A percentile compares a stretch with the other conserved stretches of the same genome.
These are phyloP conservation scores for Graphiopsis chlorocephala DNA, from an alignment of 2,329 filamentous ascomycete genomes.

Conservation along the genomic window DNA sequence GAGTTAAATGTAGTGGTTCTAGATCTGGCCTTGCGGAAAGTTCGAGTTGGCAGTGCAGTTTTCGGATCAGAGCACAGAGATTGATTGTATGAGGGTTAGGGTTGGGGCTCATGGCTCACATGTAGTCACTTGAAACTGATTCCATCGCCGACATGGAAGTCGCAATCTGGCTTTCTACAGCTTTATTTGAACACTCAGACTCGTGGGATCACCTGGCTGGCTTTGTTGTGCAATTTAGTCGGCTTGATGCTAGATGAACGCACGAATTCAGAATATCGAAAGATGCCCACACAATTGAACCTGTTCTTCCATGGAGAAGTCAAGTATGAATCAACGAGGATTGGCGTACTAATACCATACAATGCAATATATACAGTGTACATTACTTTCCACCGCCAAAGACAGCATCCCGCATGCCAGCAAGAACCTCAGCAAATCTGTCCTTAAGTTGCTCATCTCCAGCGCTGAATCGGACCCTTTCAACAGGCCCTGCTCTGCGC, in stretches of 20 bases:
- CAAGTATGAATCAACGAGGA: neutral
- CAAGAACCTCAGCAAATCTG: constrained; percentile 55
- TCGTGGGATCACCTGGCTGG: too few species aligned
- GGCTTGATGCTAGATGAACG: too few species aligned
- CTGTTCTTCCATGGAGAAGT: neutral
- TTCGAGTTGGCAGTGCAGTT: neutral
- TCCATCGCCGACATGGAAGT: too few species aligned
- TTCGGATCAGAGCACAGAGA: neutral
- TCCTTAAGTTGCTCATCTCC: constrained; percentile 30
- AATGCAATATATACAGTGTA: neutral
- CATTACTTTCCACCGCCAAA: constrained; percentile 16
- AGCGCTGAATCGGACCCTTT: constrained; percentile 33
- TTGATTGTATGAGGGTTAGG: neutral
- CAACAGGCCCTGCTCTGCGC: constrained; percentile 45
- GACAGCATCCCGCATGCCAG: constrained; percentile 62
- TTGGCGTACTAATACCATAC: neutral
- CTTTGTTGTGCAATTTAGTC: too few species aligned
- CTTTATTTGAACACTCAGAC: too few species aligned
- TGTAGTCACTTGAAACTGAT: too few species aligned
- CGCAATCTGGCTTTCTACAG: too few species aligned
- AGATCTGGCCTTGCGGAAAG: neutral
- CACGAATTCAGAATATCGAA: too few species aligned
- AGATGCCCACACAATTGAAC: too few species aligned
- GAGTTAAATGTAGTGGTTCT: neutral
- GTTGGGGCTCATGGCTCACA: neutral